A percentile compares a stretch with the other conserved stretches of the same genome.
These are phyloP conservation scores for Cyberlindnera misumaiensis DNA, from an alignment of 805 yeast genomes.

Conservation along the genomic window DNA sequence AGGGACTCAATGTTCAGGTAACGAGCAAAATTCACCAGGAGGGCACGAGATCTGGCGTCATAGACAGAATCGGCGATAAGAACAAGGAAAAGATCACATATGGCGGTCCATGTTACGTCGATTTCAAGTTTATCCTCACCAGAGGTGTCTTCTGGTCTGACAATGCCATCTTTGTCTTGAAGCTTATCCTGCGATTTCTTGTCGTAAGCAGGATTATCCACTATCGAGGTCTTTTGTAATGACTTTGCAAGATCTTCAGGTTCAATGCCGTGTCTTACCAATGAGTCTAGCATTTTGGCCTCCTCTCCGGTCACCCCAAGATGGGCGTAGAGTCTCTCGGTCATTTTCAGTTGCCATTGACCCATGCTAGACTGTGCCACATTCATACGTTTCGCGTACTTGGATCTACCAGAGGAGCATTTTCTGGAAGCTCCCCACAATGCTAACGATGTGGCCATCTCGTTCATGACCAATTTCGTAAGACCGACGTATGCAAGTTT, in stretches of 20 bases:
- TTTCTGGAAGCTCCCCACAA: slow-evolving; percentile 40
- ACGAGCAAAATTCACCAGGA: slow-evolving; percentile 63
- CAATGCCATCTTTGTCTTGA: slow-evolving; percentile 1
- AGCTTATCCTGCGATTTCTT: slow-evolving; percentile 2
- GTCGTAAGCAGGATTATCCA: slow-evolving; percentile 43
- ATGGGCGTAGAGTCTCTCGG: slow-evolving; percentile 70
- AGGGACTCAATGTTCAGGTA: slow-evolving; percentile 50
- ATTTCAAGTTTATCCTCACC: slow-evolving; percentile 41
- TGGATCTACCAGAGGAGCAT: slow-evolving; percentile 34
- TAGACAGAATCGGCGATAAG: slow-evolving; percentile 78
- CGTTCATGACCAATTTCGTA: slow-evolving; percentile 65
- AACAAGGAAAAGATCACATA: slow-evolving; percentile 83
- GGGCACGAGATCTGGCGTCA: slow-evolving; percentile 81
- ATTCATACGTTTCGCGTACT: slow-evolving; percentile 53
- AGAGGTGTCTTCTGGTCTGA: slow-evolving; percentile 16
- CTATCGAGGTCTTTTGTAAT: slow-evolving; percentile 42
- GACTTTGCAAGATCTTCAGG: slow-evolving; percentile 64
- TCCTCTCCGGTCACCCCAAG: slow-evolving; percentile 74
- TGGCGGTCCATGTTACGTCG: slow-evolving; percentile 87
- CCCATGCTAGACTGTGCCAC: slow-evolving; percentile 71
- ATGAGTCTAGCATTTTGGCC: slow-evolving; percentile 76
- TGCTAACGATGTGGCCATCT: slow-evolving; percentile 81
- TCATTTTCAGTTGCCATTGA: slow-evolving; percentile 73
- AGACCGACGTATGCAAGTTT: slow-evolving; percentile 89
- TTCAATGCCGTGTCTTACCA: slow-evolving; percentile 78